Evolutionary conservation across 352 stramenopile species (phyloP).

Genomic region (Pythium dissotocum): DNA sequence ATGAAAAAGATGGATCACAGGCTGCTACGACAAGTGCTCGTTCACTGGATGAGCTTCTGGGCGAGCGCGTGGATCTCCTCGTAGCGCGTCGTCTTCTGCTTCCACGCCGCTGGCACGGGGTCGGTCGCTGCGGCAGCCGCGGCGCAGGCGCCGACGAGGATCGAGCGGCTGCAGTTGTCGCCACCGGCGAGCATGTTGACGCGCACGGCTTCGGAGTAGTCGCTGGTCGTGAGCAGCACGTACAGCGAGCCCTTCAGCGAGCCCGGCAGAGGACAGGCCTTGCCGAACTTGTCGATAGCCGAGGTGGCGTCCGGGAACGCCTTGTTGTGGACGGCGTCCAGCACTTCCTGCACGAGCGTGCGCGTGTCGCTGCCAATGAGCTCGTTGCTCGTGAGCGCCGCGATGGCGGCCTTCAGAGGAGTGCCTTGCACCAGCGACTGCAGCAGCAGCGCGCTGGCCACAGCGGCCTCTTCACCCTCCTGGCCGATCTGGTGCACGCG

Average conservation of each 20-base stretch:
- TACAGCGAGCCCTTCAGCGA: constrained; percentile 59
- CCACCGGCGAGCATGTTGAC: constrained; percentile 59
- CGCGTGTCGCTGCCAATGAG: constrained; percentile 37
- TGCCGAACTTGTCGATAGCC: constrained; percentile 54
- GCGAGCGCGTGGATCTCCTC: constrained; percentile 37
- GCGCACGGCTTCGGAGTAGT: constrained; percentile 49
- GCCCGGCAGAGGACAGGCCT: constrained; percentile 57
- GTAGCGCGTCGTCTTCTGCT: constrained; percentile 51
- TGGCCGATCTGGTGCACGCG: constrained; percentile 57
- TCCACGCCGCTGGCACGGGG: constrained; percentile 45
- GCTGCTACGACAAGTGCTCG: too few relatives aligned
- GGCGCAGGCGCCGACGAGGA: constrained; percentile 56
- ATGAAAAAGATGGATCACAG: not conserved
- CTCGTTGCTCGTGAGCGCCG: constrained; percentile 37
- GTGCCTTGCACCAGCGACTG: constrained; percentile 46
- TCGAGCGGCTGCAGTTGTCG: constrained; percentile 73
- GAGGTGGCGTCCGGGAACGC: constrained; percentile 44
- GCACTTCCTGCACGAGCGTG: constrained; percentile 40
- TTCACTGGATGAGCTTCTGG: constrained; percentile 40
- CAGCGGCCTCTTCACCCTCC: constrained; percentile 48
- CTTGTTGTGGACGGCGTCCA: constrained; percentile 46
- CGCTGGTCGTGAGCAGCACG: constrained; percentile 49
- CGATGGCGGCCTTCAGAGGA: constrained; percentile 38
- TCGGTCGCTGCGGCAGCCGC: constrained; percentile 34
- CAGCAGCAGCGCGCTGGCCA: constrained; percentile 53